Percentiles rank a stretch among this genome's conserved stretches.
Conservation (phyloP, 108 stramenopile species). For the Chaetoceros tenuissimus region DNA sequence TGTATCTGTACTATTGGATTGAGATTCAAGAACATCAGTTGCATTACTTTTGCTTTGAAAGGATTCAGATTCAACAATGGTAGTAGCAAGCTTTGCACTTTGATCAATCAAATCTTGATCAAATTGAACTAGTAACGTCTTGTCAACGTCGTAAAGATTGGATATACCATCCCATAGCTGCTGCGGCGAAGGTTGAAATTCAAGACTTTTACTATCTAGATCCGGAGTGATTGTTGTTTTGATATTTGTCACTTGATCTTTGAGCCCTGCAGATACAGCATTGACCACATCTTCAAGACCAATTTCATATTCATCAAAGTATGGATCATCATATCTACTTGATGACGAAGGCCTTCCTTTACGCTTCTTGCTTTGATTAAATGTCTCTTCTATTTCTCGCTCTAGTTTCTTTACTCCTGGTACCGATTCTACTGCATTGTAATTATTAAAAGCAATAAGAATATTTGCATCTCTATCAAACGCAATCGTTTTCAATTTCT, state of each 20-base stretch:
- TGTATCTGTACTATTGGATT: too few relatives aligned
- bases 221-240: conserved; percentile 52
- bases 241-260: conserved; percentile 31
- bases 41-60: conserved; percentile 2
- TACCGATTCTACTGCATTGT: conserved; percentile 36
- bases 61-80: conserved; percentile 11
- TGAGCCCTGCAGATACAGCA: conserved; percentile 30
- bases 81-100: conserved; percentile 51
- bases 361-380: conserved; percentile 1
- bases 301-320: conserved; percentile 39
- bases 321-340: conserved; percentile 10
- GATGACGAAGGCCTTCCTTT: neutral
- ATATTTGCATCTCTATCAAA: neutral
- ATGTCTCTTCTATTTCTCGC: conserved; percentile 17
- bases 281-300: conserved; percentile 60
- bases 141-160: conserved; percentile 30
- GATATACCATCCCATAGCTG: conserved; percentile 59
- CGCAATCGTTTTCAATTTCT: neutral
- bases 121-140: conserved; percentile 78
- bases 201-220: conserved; percentile 30
- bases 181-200: conserved; percentile 69
- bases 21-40: too few relatives aligned
- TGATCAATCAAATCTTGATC: conserved; percentile 75
- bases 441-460: conserved; percentile 53
- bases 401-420: conserved; percentile 33